Conservation (phyloP, 2,329 filamentous ascomycete genomes). For the Macroventuria anomochaeta region DNA sequence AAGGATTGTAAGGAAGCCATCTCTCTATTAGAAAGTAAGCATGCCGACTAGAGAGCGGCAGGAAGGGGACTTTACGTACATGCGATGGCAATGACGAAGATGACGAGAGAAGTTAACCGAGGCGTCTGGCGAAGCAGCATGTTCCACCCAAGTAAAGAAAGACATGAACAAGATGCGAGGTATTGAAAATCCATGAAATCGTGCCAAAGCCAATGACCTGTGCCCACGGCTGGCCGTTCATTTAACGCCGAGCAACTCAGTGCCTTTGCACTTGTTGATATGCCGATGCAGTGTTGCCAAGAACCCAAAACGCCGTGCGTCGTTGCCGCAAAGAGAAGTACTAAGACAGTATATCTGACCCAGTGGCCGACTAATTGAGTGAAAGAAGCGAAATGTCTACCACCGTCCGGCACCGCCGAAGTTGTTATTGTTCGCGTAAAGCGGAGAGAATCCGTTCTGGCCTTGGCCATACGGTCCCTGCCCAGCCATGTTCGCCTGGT, state of each 20-base stretch:
- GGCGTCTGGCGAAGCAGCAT: slow-evolving; percentile 45
- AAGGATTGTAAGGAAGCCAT: slow-evolving; percentile 45
- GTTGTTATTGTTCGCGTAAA: slow-evolving; percentile 71
- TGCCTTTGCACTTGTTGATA: slow-evolving; percentile 38
- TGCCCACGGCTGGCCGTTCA: slow-evolving; percentile 40
- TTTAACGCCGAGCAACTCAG: slow-evolving; percentile 49
- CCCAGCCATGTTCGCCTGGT: slow-evolving; percentile 81
- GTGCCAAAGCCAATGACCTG: slow-evolving; percentile 39
- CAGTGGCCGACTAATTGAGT: slow-evolving; percentile 38
- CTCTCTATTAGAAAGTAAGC: slow-evolving; percentile 53
- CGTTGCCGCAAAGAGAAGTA: slow-evolving; percentile 38
- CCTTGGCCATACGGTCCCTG: slow-evolving; percentile 89
- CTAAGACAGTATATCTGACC: slow-evolving; percentile 42
- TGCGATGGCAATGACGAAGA: slow-evolving; percentile 55
- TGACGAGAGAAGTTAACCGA: slow-evolving; percentile 51
- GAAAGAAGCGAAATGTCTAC: slow-evolving; percentile 44
- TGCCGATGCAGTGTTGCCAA: slow-evolving; percentile 50
- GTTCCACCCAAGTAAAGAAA: slow-evolving; percentile 39
- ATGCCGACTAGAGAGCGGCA: slow-evolving; percentile 48
- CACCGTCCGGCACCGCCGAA: slow-evolving; percentile 49
- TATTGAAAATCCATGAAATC: slow-evolving; percentile 44
- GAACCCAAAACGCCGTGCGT: slow-evolving; percentile 49
- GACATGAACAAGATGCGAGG: slow-evolving; percentile 35
- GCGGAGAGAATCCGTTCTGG: slow-evolving; percentile 90
- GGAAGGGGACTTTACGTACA: slow-evolving; percentile 54